phyloP scores from a whole-genome alignment of 495 filamentous ascomycete species.

The Patellaria atrata region DNA sequence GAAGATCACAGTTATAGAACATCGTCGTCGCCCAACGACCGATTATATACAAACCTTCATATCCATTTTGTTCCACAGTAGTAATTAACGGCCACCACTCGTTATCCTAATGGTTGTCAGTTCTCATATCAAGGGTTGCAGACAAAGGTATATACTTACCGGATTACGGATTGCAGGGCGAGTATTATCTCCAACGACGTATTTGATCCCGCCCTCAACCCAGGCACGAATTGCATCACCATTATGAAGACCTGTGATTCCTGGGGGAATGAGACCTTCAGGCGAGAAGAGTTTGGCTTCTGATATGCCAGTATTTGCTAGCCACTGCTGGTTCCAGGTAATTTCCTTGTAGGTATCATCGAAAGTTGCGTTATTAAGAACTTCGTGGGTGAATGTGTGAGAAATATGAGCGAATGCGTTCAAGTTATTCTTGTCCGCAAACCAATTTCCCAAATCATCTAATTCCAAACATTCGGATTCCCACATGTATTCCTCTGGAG shows the following conservation, averaged over 20 bases:
- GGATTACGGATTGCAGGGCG: slow-evolving; percentile 33
- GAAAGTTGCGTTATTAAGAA: slow-evolving; percentile 47
- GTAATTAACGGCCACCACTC: slow-evolving; percentile 41
- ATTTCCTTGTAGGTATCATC: slow-evolving; percentile 42
- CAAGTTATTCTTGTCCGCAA: slow-evolving; percentile 31
- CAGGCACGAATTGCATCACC: slow-evolving; percentile 46
- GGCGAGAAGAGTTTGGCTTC: slow-evolving; percentile 30
- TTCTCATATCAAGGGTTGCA: slow-evolving; percentile 32
- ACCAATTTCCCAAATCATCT: slow-evolving; percentile 39
- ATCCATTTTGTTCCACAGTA: slow-evolving; percentile 36
- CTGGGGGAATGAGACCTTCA: slow-evolving; percentile 46
- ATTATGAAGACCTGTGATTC: slow-evolving; percentile 52
- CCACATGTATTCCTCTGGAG: slow-evolving; percentile 35
- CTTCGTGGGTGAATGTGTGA: slow-evolving; percentile 50
- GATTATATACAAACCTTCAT: slow-evolving; percentile 41
- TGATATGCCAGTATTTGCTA: slow-evolving; percentile 36
- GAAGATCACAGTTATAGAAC: slow-evolving; percentile 49
- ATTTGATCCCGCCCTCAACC: slow-evolving; percentile 41
- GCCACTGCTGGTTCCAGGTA: slow-evolving; percentile 45
- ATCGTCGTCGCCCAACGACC: slow-evolving; percentile 49
- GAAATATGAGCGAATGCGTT: slow-evolving; percentile 42
- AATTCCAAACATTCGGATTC: slow-evolving; percentile 31
- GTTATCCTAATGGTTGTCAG: slow-evolving; percentile 19
- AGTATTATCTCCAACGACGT: slow-evolving; percentile 52
- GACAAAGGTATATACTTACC: too few relatives aligned